Evolutionary conservation across 805 yeast genomes (phyloP).

Genomic region (Candida peoriensis): DNA sequence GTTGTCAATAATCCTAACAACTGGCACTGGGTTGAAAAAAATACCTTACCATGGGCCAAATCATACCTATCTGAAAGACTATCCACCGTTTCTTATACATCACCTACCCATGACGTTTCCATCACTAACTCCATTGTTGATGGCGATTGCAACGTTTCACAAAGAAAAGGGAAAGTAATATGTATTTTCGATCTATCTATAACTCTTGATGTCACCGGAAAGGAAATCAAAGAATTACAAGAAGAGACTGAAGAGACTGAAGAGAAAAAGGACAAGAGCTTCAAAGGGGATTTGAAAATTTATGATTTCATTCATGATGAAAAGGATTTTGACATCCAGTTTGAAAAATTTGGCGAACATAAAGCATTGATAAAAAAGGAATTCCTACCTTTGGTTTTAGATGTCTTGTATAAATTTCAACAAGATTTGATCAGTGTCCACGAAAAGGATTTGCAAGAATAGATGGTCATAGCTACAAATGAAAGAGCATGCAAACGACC

Average conservation of each 20-base stretch:
- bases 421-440: conserved; percentile 56
- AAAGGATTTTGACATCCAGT: conserved; percentile 57
- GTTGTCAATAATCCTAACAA: conserved; percentile 69
- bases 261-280: conserved; percentile 21
- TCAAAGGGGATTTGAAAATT: conserved; percentile 41
- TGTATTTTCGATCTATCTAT: conserved; percentile 68
- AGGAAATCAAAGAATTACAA: conserved; percentile 26
- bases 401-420: conserved; percentile 54
- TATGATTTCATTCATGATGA: conserved; percentile 79
- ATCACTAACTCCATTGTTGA: conserved; percentile 38
- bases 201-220: conserved; percentile 40
- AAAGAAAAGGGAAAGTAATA: conserved; percentile 75
- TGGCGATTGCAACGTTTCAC: conserved; percentile 82
- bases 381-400: conserved; percentile 47
- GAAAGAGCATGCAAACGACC: too few relatives aligned
- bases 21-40: conserved; percentile 75
- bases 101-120: conserved; percentile 21
- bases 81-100: conserved; percentile 16
- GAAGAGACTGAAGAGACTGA: conserved; percentile 24
- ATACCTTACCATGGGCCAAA: conserved; percentile 62
- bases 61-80: conserved; percentile 41
- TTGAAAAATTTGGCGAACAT: conserved; percentile 36
- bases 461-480: too few relatives aligned
- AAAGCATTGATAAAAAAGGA: conserved; percentile 35
- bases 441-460: conserved; percentile 57